Conservation (phyloP, 1,284 basidiomycete genomes). For the Exobasidium cylindrosporum region DNA sequence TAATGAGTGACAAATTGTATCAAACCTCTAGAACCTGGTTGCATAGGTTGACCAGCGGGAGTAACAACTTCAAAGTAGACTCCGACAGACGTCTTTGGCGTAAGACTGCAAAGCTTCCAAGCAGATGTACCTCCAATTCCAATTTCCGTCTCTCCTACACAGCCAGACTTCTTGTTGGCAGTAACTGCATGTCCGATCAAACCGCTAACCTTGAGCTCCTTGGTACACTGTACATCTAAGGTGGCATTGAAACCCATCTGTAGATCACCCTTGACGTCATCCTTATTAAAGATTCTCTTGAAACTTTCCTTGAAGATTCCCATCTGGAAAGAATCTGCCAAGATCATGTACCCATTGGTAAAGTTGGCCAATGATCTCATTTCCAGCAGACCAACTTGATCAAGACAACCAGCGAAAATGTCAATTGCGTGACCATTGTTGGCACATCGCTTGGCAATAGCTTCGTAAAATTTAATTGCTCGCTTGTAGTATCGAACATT, state of each 20-base stretch:
- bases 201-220: conserved; percentile 97
- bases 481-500: conserved; percentile 97
- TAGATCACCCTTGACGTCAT: conserved; percentile 77
- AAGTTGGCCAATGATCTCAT: conserved; percentile 95
- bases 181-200: conserved; percentile 90
- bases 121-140: conserved; percentile 99
- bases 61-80: conserved; percentile 99
- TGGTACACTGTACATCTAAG: conserved; percentile 97
- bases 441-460: conserved; percentile 86
- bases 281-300: conserved; percentile 88
- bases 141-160: conserved; percentile 98
- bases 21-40: conserved; percentile 85
- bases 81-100: conserved; percentile 80
- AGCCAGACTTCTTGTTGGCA: conserved; percentile 70
- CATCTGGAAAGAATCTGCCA: conserved; percentile 95
- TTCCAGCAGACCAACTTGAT: conserved; percentile 95
- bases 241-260: conserved; percentile 99
- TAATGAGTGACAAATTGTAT: conserved; percentile 99
- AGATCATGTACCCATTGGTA: conserved; percentile 92
- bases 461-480: conserved; percentile 96
- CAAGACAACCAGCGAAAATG: conserved; percentile 92
- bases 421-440: conserved; percentile 94
- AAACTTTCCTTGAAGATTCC: conserved; percentile 99
- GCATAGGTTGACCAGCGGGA: conserved; percentile 90
- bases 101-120: conserved; percentile 93